Base-by-base conservation (phyloP, 2,329 filamentous ascomycete genomes). In the Chaetomium sp. region DNA sequence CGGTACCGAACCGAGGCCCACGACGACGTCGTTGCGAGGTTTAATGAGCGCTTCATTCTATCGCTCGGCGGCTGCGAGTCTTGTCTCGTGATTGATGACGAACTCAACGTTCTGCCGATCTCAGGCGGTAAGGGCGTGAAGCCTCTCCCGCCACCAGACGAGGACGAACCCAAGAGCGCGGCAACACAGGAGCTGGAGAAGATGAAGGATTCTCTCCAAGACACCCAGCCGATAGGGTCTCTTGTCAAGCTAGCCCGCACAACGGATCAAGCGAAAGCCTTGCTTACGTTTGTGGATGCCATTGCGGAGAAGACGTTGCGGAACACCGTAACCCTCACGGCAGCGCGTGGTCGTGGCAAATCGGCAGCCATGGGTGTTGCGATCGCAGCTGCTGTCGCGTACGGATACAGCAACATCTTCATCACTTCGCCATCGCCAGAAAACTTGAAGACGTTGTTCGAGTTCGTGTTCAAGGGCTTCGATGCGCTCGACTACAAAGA, bases 371-470 rank as follows among this genome's bases (percentile, higher is more conserved):
- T 99, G 73, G 95, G 95, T 78, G 89, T 99, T 59, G 93, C 95
- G 3, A 90, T 99, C 51, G 95, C 95, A 3, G 93, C 95, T 2
- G 96, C 96, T 1, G 86, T 99, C 53, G 94, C 95, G 1, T 91
- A 98, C 75, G 95, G 95, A 29, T 99, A 99, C 79, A 97, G 93
- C 81, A 99, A 99, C 77, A 97, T 99, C 73, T 99, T 99, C 79
- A 97, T 99, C 75, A 99, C 95, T 1, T 98, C 94, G 1, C 94
- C 94, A 0, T 97, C 92, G 67, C 95, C 95, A 0, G 96, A 99
- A 79, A 99, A 99, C 79, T 83, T 99, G 83, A 99, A 98, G 81
- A 99, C 95, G 0, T 83, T 99, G 8, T 99, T 99, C 75, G 93
- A 99, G 73, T 99, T 99, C 73, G 87, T 99, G 21, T 97, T 99